Evolutionary conservation across 1,284 basidiomycete species (phyloP).

Genomic region (Trichosporon sp.): DNA sequence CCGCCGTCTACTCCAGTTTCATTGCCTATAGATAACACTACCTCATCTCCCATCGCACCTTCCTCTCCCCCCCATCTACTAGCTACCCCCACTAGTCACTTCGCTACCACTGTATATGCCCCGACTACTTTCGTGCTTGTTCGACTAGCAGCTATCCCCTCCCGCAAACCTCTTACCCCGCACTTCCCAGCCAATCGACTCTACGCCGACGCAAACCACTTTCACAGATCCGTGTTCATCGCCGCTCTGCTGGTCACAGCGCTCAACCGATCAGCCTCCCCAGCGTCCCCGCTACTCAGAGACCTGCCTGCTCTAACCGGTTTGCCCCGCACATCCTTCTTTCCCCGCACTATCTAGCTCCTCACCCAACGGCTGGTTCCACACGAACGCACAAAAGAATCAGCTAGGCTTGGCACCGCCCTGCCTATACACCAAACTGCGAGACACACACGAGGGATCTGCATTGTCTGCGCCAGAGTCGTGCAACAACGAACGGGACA

Average conservation of each 20-base stretch:
- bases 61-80: not conserved
- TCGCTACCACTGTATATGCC: not conserved
- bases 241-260: not conserved
- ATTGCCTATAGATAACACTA: slow-evolving; percentile 5
- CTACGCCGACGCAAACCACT: not conserved
- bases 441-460: not conserved
- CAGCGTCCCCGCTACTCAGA: not conserved
- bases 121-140: not conserved
- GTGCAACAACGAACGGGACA: not conserved
- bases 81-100: not conserved
- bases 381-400: not conserved
- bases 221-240: not conserved
- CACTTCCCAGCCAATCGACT: not conserved
- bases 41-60: not conserved
- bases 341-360: no score
- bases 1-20: not conserved
- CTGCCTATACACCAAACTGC: not conserved
- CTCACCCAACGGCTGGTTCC: not conserved
- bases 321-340: no score
- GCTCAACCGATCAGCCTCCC: not conserved
- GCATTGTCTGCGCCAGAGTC: no score
- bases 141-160: not conserved
- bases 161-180: not conserved
- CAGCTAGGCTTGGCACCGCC: not conserved
- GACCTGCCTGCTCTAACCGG: no score